Evolutionary conservation across 1,284 basidiomycete species (phyloP), one percentile per base, ranked within the genome.

Genomic region (Schizophyllum amplum): DNA sequence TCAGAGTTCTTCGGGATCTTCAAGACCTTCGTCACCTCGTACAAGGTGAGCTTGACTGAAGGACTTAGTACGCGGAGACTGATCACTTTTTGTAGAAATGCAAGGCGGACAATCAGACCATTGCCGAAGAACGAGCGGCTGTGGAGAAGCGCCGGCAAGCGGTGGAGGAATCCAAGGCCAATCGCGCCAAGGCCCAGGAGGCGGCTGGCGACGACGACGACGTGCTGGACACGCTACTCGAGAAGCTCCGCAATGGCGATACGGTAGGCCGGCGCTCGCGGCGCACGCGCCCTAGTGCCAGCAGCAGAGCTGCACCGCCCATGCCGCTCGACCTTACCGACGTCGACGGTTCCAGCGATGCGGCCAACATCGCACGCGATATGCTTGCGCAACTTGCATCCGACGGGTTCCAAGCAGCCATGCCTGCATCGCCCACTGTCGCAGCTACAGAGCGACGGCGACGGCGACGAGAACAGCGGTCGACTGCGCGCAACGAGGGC

Each of bases 1-100:
- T 78, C 86, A 5, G 93, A 96, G 66, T 98, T 97, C 73, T 98
- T 93, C 72, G 92, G 86, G 17, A 87, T 95, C 65, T 96, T 97
- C 81, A 93, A 95, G 73, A 95, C 91, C 1, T 97, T 97, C 65
- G 82, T 94, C 23, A 94, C 89, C 0, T 94, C 93, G 1, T 97
- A 94, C 72, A 88, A 82, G 80, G 92, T 92, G 62, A 60, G 78
- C 66, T 24, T 24, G 3, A 46, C 25, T n/a, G n/a, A n/a, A n/a
- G 59, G 51, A 4, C 17, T 24, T 25, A 13, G 56, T 47, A 54
- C n/a, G 25, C 15, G 51, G 6, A 21, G 24, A 48, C 53, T 57
- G 51, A 55, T 62, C 50, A 46, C 56, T 9, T 63, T 33, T 6
- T 57, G n/a, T 63, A 94, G 91, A 93, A 92, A 88, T 94, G 90